Conservation (phyloP, 2,329 filamentous ascomycete species). For the Aspergillus sp. region DNA sequence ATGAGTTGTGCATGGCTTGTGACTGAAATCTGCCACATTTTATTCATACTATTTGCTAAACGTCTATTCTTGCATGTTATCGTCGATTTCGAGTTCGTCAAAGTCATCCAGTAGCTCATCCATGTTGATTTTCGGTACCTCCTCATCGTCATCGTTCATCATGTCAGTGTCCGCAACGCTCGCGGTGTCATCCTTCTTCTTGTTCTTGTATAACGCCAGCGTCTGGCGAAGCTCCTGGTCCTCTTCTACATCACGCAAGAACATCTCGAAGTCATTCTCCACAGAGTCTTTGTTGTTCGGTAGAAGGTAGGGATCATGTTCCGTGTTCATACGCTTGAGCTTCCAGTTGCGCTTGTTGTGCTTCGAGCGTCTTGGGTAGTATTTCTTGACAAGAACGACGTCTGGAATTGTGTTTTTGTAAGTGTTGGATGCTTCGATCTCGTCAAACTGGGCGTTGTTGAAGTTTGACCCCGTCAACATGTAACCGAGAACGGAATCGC, state of each 20-base stretch:
- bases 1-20: neutral
- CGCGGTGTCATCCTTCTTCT: conserved; percentile 48
- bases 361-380: conserved; percentile 85
- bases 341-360: conserved; percentile 84
- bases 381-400: conserved; percentile 94
- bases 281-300: conserved; percentile 69
- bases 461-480: conserved; percentile 85
- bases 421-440: conserved; percentile 72
- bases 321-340: conserved; percentile 87
- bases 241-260: conserved; percentile 94
- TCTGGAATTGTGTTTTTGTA: conserved; percentile 82
- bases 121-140: conserved; percentile 70
- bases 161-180: conserved; percentile 48
- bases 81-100: conserved; percentile 77
- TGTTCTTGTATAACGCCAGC: conserved; percentile 78
- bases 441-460: conserved; percentile 84
- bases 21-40: neutral
- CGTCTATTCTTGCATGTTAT: conserved; percentile 14
- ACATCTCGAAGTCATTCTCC: conserved; percentile 95
- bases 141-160: conserved; percentile 63
- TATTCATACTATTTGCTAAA: neutral
- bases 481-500: conserved; percentile 95
- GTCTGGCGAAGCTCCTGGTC: conserved; percentile 84
- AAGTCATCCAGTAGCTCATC: conserved; percentile 88
- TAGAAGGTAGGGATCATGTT: conserved; percentile 73